These are phyloP conservation scores for Niveomyces coronatus DNA, from an alignment of 2,329 filamentous ascomycete genomes.

Conservation along the genomic window DNA sequence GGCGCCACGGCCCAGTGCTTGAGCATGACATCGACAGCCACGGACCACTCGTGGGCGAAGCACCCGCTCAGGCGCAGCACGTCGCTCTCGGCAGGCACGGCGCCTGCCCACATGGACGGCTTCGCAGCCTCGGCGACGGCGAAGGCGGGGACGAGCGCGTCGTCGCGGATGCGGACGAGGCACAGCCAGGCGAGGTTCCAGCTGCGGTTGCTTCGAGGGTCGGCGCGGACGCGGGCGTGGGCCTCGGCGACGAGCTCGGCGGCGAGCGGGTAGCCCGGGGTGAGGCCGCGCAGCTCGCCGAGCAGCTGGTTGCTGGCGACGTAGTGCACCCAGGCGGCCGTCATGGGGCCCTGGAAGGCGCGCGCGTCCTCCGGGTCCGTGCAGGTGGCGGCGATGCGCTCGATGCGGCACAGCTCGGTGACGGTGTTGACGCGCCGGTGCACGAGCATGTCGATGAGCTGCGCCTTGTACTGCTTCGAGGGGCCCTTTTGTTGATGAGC, in stretches of 20 bases:
- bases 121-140: constrained; percentile 50
- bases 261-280: constrained; percentile 56
- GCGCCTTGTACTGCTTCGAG: constrained; percentile 16
- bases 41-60: constrained; percentile 57
- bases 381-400: constrained; percentile 50
- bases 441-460: constrained; percentile 52
- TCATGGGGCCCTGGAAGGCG: constrained; percentile 53
- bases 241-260: constrained; percentile 56
- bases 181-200: constrained; percentile 73
- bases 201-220: constrained; percentile 56
- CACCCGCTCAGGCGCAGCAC: constrained; percentile 48
- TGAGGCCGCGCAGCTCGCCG: constrained; percentile 58
- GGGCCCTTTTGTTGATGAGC: no score
- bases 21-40: constrained; percentile 55
- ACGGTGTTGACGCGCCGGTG: constrained; percentile 65
- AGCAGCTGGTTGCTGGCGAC: constrained; percentile 61
- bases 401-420: constrained; percentile 60
- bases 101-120: constrained; percentile 60
- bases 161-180: constrained; percentile 52
- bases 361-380: constrained; percentile 48
- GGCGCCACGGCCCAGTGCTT: constrained; percentile 57
- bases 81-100: constrained; percentile 43
- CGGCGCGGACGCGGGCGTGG: constrained; percentile 49
- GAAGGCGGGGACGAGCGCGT: constrained; percentile 50
- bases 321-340: constrained; percentile 60